Percentiles rank a stretch among this genome's conserved stretches.
Evolutionary conservation across 495 filamentous ascomycete genomes (phyloP).

Genomic region (Tuber indicum): DNA sequence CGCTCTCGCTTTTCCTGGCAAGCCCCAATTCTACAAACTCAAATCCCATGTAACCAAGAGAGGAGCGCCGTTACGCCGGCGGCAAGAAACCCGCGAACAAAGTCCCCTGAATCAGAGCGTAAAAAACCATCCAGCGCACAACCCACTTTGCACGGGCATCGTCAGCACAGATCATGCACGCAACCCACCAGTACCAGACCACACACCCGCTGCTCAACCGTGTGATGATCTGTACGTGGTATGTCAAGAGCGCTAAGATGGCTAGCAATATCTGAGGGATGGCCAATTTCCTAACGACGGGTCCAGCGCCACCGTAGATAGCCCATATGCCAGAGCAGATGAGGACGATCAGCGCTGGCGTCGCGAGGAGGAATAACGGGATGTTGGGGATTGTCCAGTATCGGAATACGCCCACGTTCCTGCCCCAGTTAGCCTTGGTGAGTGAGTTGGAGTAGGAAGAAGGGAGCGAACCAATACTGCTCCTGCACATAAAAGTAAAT

Average conservation of each 20-base stretch:
- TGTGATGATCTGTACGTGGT: conserved; percentile 91
- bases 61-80: conserved; percentile 55
- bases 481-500: conserved; percentile 86
- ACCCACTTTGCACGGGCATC: conserved; percentile 39
- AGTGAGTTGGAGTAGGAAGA: conserved; percentile 6
- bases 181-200: conserved; percentile 81
- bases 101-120: conserved; percentile 71
- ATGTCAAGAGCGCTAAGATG: conserved; percentile 62
- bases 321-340: conserved; percentile 53
- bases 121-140: conserved; percentile 67
- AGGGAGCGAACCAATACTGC: conserved; percentile 69
- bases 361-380: conserved; percentile 78
- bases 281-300: conserved; percentile 54
- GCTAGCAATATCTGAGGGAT: conserved; percentile 67
- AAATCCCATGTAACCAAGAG: neutral
- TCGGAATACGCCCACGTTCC: conserved; percentile 77
- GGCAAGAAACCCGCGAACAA: conserved; percentile 91
- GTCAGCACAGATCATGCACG: conserved; percentile 44
- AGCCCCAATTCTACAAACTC: neutral
- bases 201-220: conserved; percentile 83
- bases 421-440: conserved; percentile 41
- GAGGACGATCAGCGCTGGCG: conserved; percentile 69
- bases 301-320: conserved; percentile 9
- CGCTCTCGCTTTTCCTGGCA: neutral
- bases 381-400: conserved; percentile 88